A percentile compares a stretch with the other conserved stretches of the same genome.
Evolutionary conservation across 176 grass and related monocot genomes (phyloP).

Genomic region (Typha latifolia): DNA sequence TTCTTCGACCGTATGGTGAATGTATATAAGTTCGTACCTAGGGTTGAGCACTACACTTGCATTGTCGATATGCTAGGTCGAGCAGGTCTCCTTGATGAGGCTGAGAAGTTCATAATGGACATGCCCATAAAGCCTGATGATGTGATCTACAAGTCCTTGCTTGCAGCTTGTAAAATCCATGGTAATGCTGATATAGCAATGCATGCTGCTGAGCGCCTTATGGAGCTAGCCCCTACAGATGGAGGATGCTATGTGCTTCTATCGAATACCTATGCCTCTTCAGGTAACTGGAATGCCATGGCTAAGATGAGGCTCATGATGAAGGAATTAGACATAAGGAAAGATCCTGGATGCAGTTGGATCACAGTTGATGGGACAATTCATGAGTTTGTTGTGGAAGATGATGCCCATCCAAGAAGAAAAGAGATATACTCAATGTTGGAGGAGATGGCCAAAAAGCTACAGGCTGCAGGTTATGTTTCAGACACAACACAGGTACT

Average conservation of each 20-base stretch:
- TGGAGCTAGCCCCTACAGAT: slow-evolving; percentile 2
- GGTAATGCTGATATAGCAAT: slow-evolving; percentile 9
- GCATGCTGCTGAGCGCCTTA: background rate
- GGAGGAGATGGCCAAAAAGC: slow-evolving; percentile 7
- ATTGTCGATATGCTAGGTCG: slow-evolving; percentile 17
- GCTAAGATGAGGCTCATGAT: slow-evolving; percentile 10
- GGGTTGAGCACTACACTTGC: slow-evolving; percentile 15
- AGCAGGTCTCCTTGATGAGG: slow-evolving; percentile 15
- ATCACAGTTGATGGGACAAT: slow-evolving; percentile 14
- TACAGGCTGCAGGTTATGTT: slow-evolving; percentile 4
- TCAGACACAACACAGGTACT: slow-evolving; percentile 11
- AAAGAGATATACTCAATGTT: slow-evolving; percentile 13
- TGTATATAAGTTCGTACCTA: background rate
- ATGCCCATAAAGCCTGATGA: slow-evolving; percentile 20
- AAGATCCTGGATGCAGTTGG: slow-evolving; percentile 25
- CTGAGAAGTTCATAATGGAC: background rate
- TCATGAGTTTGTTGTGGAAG: slow-evolving; percentile 24
- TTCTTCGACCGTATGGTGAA: slow-evolving; percentile 6
- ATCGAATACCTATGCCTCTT: slow-evolving; percentile 14
- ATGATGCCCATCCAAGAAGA: slow-evolving; percentile 2
- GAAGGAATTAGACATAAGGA: slow-evolving; percentile 17
- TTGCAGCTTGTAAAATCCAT: slow-evolving; percentile 15
- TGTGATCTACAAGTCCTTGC: slow-evolving; percentile 15
- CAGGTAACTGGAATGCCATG: slow-evolving; percentile 3
- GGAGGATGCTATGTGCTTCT: slow-evolving; percentile 10